phyloP scores from a whole-genome alignment of 169 alveolate genomes.

The Toxoplasma gondii region DNA sequence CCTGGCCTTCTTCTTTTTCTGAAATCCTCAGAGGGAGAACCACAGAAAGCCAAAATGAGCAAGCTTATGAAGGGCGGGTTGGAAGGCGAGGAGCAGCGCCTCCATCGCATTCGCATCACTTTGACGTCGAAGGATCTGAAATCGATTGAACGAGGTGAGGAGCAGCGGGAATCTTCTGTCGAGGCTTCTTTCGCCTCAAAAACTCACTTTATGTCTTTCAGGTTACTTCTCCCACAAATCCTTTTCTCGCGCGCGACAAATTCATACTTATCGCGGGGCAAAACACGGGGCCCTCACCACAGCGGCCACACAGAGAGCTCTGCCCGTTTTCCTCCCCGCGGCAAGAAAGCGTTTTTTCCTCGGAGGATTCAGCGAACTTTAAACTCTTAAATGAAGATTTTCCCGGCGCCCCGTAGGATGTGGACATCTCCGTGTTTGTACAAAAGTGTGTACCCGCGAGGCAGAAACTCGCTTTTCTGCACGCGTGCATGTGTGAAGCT shows the following conservation, averaged over 20 bases:
- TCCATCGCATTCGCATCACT: conserved; percentile 93
- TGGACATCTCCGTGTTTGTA: no score
- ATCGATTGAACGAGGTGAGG: conserved; percentile 88
- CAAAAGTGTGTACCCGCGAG: no score
- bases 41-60: conserved; percentile 65
- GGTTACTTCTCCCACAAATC: no score
- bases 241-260: background rate
- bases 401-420: no score
- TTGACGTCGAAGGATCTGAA: conserved; percentile 90
- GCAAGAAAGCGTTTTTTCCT: no score
- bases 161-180: no score
- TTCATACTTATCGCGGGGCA: background rate
- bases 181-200: background rate
- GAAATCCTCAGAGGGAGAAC: background rate
- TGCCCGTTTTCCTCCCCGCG: no score
- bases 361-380: no score
- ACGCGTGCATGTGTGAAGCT: no score
- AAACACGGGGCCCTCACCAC: background rate
- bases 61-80: conserved; percentile 84
- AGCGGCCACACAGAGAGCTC: no score
- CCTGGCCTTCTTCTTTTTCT: background rate
- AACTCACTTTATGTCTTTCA: background rate
- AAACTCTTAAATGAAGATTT: no score
- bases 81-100: conserved; percentile 88
- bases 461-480: no score